Evolutionary conservation across 2,329 filamentous ascomycete genomes (phyloP).

Genomic region (Claviceps monticola): DNA sequence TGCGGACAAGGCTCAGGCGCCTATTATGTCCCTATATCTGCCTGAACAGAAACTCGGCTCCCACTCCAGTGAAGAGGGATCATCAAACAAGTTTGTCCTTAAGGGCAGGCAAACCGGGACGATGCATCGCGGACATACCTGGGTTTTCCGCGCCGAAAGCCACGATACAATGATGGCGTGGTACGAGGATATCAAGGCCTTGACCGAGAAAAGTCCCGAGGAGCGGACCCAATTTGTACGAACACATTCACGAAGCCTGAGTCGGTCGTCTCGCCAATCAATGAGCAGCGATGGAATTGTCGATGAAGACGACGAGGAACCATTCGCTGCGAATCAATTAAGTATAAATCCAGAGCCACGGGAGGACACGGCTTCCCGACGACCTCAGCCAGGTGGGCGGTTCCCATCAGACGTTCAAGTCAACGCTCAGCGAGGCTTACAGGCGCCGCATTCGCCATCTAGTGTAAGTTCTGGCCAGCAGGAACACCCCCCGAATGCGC

Average conservation of each 20-base stretch:
- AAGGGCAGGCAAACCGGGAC: constrained; percentile 88
- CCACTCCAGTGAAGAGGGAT: constrained; percentile 67
- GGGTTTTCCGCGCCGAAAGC: constrained; percentile 58
- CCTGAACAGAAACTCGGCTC: constrained; percentile 92
- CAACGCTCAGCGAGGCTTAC: constrained; percentile 63
- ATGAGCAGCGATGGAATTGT: constrained; percentile 66
- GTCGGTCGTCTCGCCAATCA: constrained; percentile 48
- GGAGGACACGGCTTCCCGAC: constrained; percentile 40
- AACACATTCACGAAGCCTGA: constrained; percentile 64
- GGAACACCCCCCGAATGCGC: constrained; percentile 33
- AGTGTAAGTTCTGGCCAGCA: constrained; percentile 59
- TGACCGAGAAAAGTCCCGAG: constrained; percentile 80
- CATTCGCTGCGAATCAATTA: constrained; percentile 38
- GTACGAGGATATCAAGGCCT: constrained; percentile 80
- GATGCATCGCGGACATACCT: constrained; percentile 71
- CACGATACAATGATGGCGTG: constrained; percentile 96
- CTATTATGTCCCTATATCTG: constrained; percentile 91
- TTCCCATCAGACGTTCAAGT: constrained; percentile 92
- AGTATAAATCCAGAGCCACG: constrained; percentile 32
- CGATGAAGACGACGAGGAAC: constrained; percentile 56
- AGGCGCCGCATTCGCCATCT: constrained; percentile 64
- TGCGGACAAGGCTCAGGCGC: constrained; percentile 81
- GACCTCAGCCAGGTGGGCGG: constrained; percentile 84
- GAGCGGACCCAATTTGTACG: constrained; percentile 81
- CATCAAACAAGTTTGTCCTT: constrained; percentile 93